phyloP scores from a whole-genome alignment of 805 yeast genomes.

The Candida coquimbonensis region DNA sequence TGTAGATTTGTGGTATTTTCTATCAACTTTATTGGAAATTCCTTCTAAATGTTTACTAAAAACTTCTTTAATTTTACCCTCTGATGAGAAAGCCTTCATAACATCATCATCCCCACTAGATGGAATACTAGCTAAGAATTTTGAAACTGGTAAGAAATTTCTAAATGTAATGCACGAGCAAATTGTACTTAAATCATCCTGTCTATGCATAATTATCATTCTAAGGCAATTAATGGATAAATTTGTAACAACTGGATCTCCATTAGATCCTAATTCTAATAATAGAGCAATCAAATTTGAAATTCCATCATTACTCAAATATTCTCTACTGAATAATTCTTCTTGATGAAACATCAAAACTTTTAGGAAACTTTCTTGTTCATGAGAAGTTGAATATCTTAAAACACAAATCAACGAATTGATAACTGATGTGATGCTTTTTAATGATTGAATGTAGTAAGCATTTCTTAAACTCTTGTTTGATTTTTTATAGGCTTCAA shows the following conservation, averaged over 20 bases:
- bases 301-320: conserved; percentile 28
- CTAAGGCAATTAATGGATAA: conserved; percentile 26
- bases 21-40: conserved; percentile 18
- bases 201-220: conserved; percentile 27
- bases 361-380: conserved; percentile 24
- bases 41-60: conserved; percentile 19
- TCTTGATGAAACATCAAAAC: conserved; percentile 27
- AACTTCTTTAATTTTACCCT: conserved; percentile 11
- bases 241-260: conserved; percentile 10
- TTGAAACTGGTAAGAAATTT: conserved; percentile 12
- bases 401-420: conserved; percentile 15
- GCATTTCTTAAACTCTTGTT: conserved; percentile 13
- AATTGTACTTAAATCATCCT: conserved; percentile 22
- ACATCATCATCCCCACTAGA: conserved; percentile 25
- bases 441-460: conserved; percentile 12
- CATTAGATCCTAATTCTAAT: conserved; percentile 12
- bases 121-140: conserved; percentile 20
- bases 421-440: conserved; percentile 12
- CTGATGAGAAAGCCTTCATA: conserved; percentile 9
- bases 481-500: conserved; percentile 16
- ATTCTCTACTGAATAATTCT: conserved; percentile 22
- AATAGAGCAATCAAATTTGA: conserved; percentile 27
- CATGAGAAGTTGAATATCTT: conserved; percentile 13
- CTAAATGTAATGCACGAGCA: conserved; percentile 23
- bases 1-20: conserved; percentile 14